phyloP scores from a whole-genome alignment of 2,329 filamentous ascomycete genomes.

The Cordyceps tenuipes region DNA sequence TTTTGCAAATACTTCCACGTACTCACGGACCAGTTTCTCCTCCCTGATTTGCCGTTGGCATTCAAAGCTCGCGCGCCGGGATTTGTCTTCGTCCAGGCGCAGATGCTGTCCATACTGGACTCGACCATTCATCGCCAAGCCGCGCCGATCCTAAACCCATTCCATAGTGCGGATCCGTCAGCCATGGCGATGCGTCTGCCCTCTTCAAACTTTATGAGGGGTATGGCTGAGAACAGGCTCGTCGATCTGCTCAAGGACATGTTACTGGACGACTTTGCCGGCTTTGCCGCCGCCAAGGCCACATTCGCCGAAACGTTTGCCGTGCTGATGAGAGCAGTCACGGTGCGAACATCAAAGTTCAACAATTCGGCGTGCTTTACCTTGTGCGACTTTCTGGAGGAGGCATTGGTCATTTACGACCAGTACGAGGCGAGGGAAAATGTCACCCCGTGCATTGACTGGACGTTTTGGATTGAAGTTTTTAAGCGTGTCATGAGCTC shows the following conservation, averaged over 20 bases:
- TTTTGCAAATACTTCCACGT: conserved; percentile 86
- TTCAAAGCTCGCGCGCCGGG: conserved; percentile 63
- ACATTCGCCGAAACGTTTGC: conserved; percentile 73
- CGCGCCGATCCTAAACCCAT: conserved; percentile 36
- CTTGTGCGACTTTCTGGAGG: conserved; percentile 85
- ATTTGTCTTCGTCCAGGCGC: conserved; percentile 72
- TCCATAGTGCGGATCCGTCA: conserved; percentile 54
- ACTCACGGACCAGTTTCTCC: conserved; percentile 65
- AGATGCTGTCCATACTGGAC: conserved; percentile 71
- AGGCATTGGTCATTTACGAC: conserved; percentile 59
- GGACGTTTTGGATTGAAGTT: conserved; percentile 78
- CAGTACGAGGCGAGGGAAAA: conserved; percentile 35
- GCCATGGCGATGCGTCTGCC: conserved; percentile 55
- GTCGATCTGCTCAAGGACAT: conserved; percentile 77
- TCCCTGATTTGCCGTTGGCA: conserved; percentile 40
- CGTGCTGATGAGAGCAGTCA: conserved; percentile 62
- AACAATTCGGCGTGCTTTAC: conserved; percentile 80
- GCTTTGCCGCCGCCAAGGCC: conserved; percentile 42
- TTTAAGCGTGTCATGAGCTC: conserved; percentile 72
- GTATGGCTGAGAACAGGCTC: conserved; percentile 83
- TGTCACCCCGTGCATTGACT: conserved; percentile 51
- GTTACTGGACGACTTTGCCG: conserved; percentile 42
- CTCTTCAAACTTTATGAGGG: conserved; percentile 60
- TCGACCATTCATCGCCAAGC: conserved; percentile 74
- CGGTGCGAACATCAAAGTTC: conserved; percentile 68